Evolutionary conservation across 768 basidiomycete genomes (phyloP).

Genomic region (Boletus edulis): DNA sequence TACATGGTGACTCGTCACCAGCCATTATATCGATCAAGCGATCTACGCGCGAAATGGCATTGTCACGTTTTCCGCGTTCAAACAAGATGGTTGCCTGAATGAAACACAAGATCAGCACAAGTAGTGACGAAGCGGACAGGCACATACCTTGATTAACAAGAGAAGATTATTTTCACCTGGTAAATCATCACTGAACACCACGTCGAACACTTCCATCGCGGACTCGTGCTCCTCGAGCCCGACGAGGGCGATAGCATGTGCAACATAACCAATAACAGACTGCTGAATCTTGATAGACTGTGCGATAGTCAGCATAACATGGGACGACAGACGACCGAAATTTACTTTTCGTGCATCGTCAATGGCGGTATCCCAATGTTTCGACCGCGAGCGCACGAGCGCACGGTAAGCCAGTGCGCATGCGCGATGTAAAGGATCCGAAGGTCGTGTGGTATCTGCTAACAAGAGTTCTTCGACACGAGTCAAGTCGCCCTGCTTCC

Average conservation of each 20-base stretch:
- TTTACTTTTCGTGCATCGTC: constrained; percentile 7
- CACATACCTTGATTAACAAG: constrained; percentile 9
- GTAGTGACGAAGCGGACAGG: not conserved
- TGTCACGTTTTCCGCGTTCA: not conserved
- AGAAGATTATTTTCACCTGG: not conserved
- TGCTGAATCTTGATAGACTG: constrained; percentile 4
- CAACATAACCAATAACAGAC: constrained; percentile 10
- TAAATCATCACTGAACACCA: not conserved
- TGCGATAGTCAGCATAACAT: not conserved
- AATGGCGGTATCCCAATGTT: not conserved
- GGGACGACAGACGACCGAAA: rapidly evolving
- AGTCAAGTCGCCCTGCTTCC: not conserved
- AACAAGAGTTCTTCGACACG: not conserved
- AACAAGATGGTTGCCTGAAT: constrained; percentile 1
- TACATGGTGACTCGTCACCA: too few species aligned
- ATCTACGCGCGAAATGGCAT: too few species aligned
- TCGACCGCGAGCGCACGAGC: not conserved
- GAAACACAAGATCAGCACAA: not conserved
- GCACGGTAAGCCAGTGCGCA: too few species aligned
- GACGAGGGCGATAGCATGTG: not conserved
- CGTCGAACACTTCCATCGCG: not conserved
- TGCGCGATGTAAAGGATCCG: too few species aligned
- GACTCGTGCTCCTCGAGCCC: not conserved
- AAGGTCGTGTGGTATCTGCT: not conserved
- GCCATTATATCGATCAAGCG: too few species aligned